Base-by-base conservation (phyloP, 1,284 basidiomycete species). In the Microbotryomycetes sp. region DNA sequence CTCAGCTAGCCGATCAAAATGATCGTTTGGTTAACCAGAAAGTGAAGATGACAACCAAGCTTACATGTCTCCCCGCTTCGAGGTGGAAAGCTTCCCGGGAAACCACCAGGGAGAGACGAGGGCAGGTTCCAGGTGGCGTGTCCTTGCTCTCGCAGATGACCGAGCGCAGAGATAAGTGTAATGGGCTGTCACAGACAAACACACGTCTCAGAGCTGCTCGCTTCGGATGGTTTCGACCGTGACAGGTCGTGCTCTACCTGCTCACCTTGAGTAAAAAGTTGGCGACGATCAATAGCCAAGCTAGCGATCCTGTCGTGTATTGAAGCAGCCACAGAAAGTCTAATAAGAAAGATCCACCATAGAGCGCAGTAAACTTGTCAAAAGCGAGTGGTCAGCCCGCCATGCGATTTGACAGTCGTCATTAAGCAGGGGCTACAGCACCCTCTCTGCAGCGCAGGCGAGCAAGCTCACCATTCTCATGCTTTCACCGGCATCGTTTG, bases 141-240 rank as follows among this genome's bases (percentile, higher is more conserved):
- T 4, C 66, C 61, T 2, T 36, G 48, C 28, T 54, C 54, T 2
- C 59, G 54, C 3, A 77, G 67, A 83, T 84, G 60, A 77, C 92
- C 57, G 60, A 72, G 32, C 58, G 70, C 19, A 72, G 76, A 48
- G 51, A 65, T 45, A 47, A 71, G 54, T 64, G 63, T 63, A 30
- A 65, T 22, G 32, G 64, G 59, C 66, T 68, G 53, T 16, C 25
- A 15, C 7, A 1, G 4, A 1, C 14, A 6, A 14, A 2, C 5
- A 42, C 16, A 52, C 45, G 26, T 46, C n/a, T 30, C 12, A 49
- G 47, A 30, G 50, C n/a, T 9, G 50, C 15, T 29, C 50, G 22
- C n/a, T 25, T 52, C 26, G 30, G 26, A 25, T 26, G 30, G 50
- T 30, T 3, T 22, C 12, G n/a, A 15, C 47, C 14, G 23, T 49